These are phyloP conservation scores for Hysterium pulicare DNA, from an alignment of 2,329 filamentous ascomycete genomes.

Conservation along the genomic window DNA sequence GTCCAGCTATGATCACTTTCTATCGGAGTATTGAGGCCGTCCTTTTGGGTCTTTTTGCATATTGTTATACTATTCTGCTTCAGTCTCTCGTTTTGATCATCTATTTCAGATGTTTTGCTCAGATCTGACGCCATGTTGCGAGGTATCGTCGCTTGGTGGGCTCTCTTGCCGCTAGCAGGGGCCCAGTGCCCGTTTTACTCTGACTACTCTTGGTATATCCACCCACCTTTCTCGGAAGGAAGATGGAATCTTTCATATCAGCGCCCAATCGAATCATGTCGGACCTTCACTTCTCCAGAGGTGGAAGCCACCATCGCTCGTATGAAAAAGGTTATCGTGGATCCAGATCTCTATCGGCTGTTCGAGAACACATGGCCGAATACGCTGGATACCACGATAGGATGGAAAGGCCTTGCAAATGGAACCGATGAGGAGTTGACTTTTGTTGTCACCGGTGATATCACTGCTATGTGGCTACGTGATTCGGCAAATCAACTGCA, in stretches of 20 bases:
- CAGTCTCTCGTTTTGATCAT: background rate
- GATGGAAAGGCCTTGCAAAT: conserved; percentile 61
- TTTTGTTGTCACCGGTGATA: conserved; percentile 57
- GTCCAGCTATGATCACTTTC: too few relatives aligned
- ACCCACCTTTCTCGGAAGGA: conserved; percentile 42
- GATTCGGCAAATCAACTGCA: conserved; percentile 67
- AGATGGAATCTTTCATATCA: conserved; percentile 43
- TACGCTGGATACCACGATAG: conserved; percentile 71
- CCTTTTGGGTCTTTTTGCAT: background rate
- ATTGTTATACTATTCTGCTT: background rate
- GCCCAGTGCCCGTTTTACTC: conserved; percentile 44
- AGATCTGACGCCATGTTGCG: background rate
- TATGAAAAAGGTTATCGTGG: conserved; percentile 37
- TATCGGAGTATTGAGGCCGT: too few relatives aligned
- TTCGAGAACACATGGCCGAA: conserved; percentile 73
- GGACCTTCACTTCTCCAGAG: conserved; percentile 43
- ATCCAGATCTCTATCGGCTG: conserved; percentile 62
- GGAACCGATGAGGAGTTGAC: conserved; percentile 59
- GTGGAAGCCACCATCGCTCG: conserved; percentile 40
- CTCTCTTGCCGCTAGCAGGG: conserved; percentile 8
- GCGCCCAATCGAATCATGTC: conserved; percentile 42
- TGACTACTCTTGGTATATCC: conserved; percentile 36
- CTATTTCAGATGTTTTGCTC: background rate
- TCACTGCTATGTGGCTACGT: conserved; percentile 54
- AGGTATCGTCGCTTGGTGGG: background rate